Percentiles rank a stretch among this genome's conserved stretches.
These are phyloP conservation scores for Gynostemma pentaphyllum DNA, from an alignment of 306 rosid species.

Conservation along the genomic window DNA sequence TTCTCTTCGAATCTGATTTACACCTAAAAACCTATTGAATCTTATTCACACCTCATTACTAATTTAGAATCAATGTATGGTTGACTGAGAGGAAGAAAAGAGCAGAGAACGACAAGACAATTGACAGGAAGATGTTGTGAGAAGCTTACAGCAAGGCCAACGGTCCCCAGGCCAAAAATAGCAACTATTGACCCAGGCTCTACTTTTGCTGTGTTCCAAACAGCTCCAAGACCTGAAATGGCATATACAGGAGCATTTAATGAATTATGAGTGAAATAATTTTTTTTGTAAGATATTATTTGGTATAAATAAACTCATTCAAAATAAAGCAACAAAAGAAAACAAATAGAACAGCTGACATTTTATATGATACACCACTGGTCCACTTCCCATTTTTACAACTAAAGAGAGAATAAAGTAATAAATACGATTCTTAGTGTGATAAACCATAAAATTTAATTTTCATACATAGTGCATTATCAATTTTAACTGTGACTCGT, in stretches of 20 bases:
- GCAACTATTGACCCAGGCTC: constrained; percentile 83
- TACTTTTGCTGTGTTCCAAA: constrained; percentile 97
- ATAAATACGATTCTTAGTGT: no score
- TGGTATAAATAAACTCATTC: no score
- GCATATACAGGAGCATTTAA: neutral
- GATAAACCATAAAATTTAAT: no score
- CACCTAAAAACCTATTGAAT: neutral
- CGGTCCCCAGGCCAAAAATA: constrained; percentile 87
- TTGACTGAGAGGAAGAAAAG: neutral
- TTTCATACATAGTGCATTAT: no score
- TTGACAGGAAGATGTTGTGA: neutral
- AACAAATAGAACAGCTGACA: no score
- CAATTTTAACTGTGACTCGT: no score
- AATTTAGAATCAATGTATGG: neutral
- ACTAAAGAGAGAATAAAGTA: no score
- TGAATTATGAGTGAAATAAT: neutral
- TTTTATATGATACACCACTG: no score
- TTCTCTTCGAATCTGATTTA: neutral
- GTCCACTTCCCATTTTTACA: no score
- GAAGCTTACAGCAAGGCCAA: constrained; percentile 83
- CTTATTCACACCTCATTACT: no score
- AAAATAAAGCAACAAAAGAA: no score
- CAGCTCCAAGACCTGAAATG: constrained; percentile 88
- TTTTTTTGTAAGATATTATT: neutral
- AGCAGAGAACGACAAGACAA: constrained; percentile 12